A percentile compares a stretch with the other conserved stretches of the same genome.
phyloP scores from a whole-genome alignment of 495 filamentous ascomycete genomes.

The Symbiotaphrina buchneri region DNA sequence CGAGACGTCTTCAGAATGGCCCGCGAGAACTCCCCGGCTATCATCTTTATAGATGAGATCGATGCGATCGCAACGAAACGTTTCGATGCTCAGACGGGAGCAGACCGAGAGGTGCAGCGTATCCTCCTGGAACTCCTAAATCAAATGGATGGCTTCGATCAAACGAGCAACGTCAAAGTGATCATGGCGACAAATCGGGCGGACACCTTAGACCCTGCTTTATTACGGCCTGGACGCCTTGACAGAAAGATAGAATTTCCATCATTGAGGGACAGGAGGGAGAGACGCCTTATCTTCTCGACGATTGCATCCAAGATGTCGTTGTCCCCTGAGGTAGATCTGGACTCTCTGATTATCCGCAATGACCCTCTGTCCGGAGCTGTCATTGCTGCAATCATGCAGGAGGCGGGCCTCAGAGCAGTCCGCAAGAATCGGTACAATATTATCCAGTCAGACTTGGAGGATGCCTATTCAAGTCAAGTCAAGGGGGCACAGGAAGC shows the following conservation, averaged over 20 bases:
- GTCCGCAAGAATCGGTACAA: conserved; percentile 98
- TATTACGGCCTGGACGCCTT: conserved; percentile 82
- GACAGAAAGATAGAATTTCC: conserved; percentile 99
- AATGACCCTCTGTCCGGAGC: conserved; percentile 92
- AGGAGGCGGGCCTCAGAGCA: conserved; percentile 85
- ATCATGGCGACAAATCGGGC: conserved; percentile 99
- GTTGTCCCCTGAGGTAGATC: conserved; percentile 81
- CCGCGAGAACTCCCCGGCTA: conserved; percentile 88
- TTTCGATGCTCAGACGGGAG: conserved; percentile 94
- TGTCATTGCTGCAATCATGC: conserved; percentile 97
- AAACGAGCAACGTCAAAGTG: conserved; percentile 95
- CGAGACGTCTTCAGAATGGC: conserved; percentile 99
- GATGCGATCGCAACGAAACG: conserved; percentile 98
- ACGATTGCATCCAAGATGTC: conserved; percentile 96
- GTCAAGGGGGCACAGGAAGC: conserved; percentile 74
- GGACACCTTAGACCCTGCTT: conserved; percentile 84
- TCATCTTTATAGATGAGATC: conserved; percentile 99
- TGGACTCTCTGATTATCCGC: conserved; percentile 84
- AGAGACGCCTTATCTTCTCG: conserved; percentile 85
- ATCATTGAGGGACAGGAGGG: conserved; percentile 67
- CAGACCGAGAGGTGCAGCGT: conserved; percentile 93
- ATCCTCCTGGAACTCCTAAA: conserved; percentile 93
- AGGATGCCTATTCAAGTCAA: conserved; percentile 88
- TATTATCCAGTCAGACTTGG: conserved; percentile 88
- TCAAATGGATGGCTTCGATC: conserved; percentile 99